These are phyloP conservation scores for Fusarium ramigenum DNA, from an alignment of 2,329 filamentous ascomycete species.

Conservation along the genomic window DNA sequence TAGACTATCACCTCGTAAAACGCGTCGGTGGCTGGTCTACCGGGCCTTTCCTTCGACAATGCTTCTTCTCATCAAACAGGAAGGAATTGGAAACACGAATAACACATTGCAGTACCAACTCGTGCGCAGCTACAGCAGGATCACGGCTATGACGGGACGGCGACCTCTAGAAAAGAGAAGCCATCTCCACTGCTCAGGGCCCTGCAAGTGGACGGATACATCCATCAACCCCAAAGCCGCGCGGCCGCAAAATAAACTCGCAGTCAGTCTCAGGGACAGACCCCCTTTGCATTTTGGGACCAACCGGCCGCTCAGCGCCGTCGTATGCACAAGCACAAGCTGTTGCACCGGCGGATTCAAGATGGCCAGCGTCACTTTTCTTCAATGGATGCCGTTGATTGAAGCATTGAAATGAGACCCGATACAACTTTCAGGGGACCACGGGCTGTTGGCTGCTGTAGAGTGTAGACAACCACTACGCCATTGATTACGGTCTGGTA, in stretches of 20 bases:
- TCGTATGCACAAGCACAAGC: constrained; percentile 3
- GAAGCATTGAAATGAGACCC: background rate
- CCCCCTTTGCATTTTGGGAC: background rate
- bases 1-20: constrained; percentile 15
- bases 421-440: background rate
- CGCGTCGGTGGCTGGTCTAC: constrained; percentile 25
- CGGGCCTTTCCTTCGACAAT: constrained; percentile 3
- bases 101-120: constrained; percentile 24
- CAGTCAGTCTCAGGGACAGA: constrained; percentile 31
- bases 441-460: background rate
- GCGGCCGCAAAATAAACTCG: constrained; percentile 37
- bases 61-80: background rate
- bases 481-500: background rate
- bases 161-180: constrained; percentile 30
- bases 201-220: constrained; percentile 28
- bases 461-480: background rate
- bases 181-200: constrained; percentile 27
- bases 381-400: background rate
- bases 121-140: constrained; percentile 11
- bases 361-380: background rate
- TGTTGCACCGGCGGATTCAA: constrained; percentile 16
- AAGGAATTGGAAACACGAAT: constrained; percentile 11
- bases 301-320: constrained; percentile 3
- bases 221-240: constrained; percentile 30
- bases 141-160: constrained; percentile 35